phyloP scores from a whole-genome alignment of 208 protist species.

The Acanthamoeba castellanii region DNA sequence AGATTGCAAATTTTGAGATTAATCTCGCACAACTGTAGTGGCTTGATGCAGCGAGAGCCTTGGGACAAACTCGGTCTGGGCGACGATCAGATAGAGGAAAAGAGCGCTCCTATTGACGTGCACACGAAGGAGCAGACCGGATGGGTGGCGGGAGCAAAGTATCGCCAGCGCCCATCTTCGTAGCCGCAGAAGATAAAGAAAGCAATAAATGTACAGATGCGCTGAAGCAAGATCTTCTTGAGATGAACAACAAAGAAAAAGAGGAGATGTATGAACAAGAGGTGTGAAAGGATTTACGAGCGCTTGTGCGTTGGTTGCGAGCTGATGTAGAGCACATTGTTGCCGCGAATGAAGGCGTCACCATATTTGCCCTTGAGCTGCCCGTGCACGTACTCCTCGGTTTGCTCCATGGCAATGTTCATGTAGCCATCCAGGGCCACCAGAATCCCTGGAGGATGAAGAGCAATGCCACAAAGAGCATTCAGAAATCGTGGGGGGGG shows the following conservation, averaged over 20 bases:
- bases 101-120: background rate
- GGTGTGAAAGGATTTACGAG: background rate
- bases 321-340: slow-evolving; percentile 89
- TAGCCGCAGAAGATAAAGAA: background rate
- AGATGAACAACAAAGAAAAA: background rate
- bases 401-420: slow-evolving; percentile 96
- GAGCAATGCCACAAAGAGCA: background rate
- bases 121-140: slow-evolving; percentile 54
- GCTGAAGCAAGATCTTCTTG: background rate
- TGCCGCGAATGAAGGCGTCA: slow-evolving; percentile 94
- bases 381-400: slow-evolving; percentile 93
- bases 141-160: slow-evolving; percentile 33
- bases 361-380: slow-evolving; percentile 92
- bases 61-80: slow-evolving; percentile 51
- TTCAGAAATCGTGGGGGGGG: background rate
- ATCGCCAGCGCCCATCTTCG: background rate
- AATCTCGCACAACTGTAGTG: slow-evolving; percentile 15
- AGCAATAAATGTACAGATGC: background rate
- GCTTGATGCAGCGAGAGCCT: slow-evolving; percentile 47
- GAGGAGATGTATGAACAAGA: background rate
- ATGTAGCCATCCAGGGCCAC: slow-evolving; percentile 94
- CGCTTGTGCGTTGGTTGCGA: slow-evolving; percentile 61
- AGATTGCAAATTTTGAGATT: background rate
- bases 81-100: background rate
- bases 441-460: slow-evolving; percentile 87